Percentiles rank a stretch among this genome's conserved stretches.
Conservation (phyloP, 345 rosid species). For the Camelina sativa region DNA sequence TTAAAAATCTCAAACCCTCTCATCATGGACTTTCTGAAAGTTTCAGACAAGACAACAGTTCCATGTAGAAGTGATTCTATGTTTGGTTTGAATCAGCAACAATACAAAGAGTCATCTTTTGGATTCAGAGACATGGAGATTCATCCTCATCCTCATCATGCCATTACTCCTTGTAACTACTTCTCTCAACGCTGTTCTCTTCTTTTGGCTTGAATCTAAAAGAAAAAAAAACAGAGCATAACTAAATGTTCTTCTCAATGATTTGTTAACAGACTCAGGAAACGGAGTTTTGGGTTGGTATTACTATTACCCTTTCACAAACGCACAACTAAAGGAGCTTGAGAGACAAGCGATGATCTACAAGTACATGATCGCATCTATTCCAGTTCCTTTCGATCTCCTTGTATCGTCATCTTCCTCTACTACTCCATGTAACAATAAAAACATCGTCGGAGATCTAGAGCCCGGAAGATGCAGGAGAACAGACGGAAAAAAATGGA, state of each 20-base stretch:
- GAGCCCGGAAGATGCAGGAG: slow-evolving; percentile 88
- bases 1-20: slow-evolving; percentile 16
- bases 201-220: neutral
- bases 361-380: slow-evolving; percentile 81
- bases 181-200: neutral
- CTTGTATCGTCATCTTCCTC: slow-evolving; percentile 48
- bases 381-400: slow-evolving; percentile 83
- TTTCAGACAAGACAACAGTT: slow-evolving; percentile 51
- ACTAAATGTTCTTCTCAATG: neutral
- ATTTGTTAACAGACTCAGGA: slow-evolving; percentile 40
- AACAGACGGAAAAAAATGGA: slow-evolving; percentile 93
- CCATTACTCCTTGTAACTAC: slow-evolving; percentile 39
- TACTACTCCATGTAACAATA: slow-evolving; percentile 42
- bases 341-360: slow-evolving; percentile 86
- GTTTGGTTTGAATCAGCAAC: slow-evolving; percentile 43
- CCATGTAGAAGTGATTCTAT: slow-evolving; percentile 42
- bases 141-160: slow-evolving; percentile 42
- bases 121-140: slow-evolving; percentile 34
- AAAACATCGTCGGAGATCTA: slow-evolving; percentile 47
- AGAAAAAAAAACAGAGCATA: slow-evolving; percentile 1
- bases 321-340: slow-evolving; percentile 78
- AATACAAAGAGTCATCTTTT: neutral
- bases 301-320: slow-evolving; percentile 63
- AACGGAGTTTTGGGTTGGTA: slow-evolving; percentile 38
- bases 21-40: slow-evolving; percentile 50